Base-by-base conservation (phyloP, 139 green algal species). In the Diplosphaera chodatii region DNA sequence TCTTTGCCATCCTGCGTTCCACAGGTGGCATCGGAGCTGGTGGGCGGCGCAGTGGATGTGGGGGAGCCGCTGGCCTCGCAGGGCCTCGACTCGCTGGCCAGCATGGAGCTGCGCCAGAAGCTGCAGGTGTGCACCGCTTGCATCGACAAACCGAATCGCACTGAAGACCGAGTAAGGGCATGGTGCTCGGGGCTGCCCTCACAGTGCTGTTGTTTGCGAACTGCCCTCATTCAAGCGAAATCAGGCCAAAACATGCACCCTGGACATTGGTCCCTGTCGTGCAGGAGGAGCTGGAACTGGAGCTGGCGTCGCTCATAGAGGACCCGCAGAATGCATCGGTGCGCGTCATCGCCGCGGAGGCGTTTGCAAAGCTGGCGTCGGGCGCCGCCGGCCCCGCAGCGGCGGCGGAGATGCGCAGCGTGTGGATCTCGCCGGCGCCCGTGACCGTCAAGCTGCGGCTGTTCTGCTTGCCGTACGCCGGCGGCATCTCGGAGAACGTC, bases 401-500 rank as follows among this genome's bases (percentile, higher is more conserved):
- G 16, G 66, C 66, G n/a, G 29, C 55, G 16, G n/a, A 48, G 40
- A 30, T 20, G 4, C 30, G 4, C 4, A 30, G 59, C 3, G 5
- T 32, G 3, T 84, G 77, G 72, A 75, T 84, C 56, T 30, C 66
- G 25, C 73, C 73, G 8, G 28, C 64, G 1, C 78, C 80, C 15
- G 16, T 71, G 25, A 72, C 27, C 41, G 29, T 84, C 56, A 78
- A 76, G 63, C 68, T 86, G 78, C 67, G 80, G 20, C 21, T 86
- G 22, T 86, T 82, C 63, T 86, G 80, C 63, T 67, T 86, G 63
- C 80, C 80, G 18, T 86, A 79, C 16, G 80, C 80, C 4, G 80
- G 77, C 16, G 80, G 80, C 22, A 65, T 86, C 27, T 81, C 80
- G 18, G 80, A 82, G 32, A 81, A 82, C 30, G 66, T 86, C 1